Evolutionary conservation across 345 rosid species (phyloP), one percentile per base, ranked within the genome.

Genomic region (Excoecaria agallocha): DNA sequence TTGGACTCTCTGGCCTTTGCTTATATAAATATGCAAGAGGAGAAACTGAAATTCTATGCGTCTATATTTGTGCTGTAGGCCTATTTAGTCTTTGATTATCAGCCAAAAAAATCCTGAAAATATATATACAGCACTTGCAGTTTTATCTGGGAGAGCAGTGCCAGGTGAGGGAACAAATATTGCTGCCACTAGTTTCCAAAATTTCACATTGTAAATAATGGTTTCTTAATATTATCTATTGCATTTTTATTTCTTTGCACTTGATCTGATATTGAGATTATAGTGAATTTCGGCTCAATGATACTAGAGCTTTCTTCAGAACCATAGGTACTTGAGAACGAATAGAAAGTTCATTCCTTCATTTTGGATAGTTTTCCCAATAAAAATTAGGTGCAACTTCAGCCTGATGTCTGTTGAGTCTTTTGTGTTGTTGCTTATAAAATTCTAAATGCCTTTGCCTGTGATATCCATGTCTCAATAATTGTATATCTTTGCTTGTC

Each of bases 31-130:
- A 20, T 41, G 76, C 68, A n/a, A 17, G 37, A 51, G 7, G 9
- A 41, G 48, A 30, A 16, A 17, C 30, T 74, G 75, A 70, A 39
- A 51, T 22, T 66, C 58, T 70, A 39, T 61, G 25, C 49, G 6
- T n/a, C n/a, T 19, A 39, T 68, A 13, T 41, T 11, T 49, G 5
- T 20, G 16, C 49, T 73, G 64, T 22, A 87, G 91, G 83, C 66
- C 8, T 19, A 78, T 62, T 4, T 68, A 30, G 87, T 80, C 30
- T n/a, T n/a, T n/a, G 88, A 86, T 84, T 89, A 85, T 78, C 91
- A 87, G 76, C 94, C 91, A 5, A 77, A 77, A 69, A 30, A 89
- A 87, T 69, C 91, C 94, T 35, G 90, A 86, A 75, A 78, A 84
- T 75, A 56, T 85, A 66, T 79, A 19, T 16, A 76, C 85, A 17